Base-by-base conservation (phyloP, 768 basidiomycete genomes). In the Hericium coralloides region DNA sequence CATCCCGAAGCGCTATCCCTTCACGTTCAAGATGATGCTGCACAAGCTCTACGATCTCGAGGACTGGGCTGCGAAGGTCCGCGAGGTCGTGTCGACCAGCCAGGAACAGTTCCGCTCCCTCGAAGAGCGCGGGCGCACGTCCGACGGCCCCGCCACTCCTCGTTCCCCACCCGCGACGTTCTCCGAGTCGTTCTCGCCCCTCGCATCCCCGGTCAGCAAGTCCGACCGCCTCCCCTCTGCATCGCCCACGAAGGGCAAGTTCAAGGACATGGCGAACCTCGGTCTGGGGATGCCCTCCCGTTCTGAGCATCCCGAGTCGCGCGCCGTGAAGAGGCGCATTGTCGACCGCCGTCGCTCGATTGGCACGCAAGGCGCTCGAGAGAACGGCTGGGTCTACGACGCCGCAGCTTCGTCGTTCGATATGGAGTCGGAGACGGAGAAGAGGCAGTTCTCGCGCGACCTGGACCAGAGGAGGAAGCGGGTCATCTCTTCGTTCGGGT, bases 1-100 rank as follows among this genome's bases (percentile, higher is more conserved):
- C 37, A 17, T 31, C 49, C 38, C 22, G 31, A 63, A 55, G 37
- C 57, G 55, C 31, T 63, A 61, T 53, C 60, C 57, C n/a, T 63
- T 63, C 55, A 61, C 62, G 22, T 63, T 61, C 55, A 63, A 63
- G 52, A 22, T 63, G 31, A 12, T 61, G 38, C 15, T 63, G 26
- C 62, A 63, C 57, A 63, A 61, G 47, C 49, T 63, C 36, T 63
- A 63, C 60, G 57, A 59, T 47, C 57, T 63, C 49, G 60, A 61
- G 7, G 60, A 56, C 31, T 63, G 62, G 62, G 60, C 54, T 36
- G 57, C 51, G 49, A 63, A 63, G 39, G 55, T 63, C 31, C 60
- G 58, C 31, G 55, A 55, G 17, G 57, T 63, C 47, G 60, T 63
- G 49, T 55, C 57, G 3, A 50, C 57, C 14, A 63, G 62, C 49